Percentiles rank a stretch among this genome's conserved stretches.
Conservation (phyloP, 2,329 filamentous ascomycete genomes). For the Polytolypa hystricis region DNA sequence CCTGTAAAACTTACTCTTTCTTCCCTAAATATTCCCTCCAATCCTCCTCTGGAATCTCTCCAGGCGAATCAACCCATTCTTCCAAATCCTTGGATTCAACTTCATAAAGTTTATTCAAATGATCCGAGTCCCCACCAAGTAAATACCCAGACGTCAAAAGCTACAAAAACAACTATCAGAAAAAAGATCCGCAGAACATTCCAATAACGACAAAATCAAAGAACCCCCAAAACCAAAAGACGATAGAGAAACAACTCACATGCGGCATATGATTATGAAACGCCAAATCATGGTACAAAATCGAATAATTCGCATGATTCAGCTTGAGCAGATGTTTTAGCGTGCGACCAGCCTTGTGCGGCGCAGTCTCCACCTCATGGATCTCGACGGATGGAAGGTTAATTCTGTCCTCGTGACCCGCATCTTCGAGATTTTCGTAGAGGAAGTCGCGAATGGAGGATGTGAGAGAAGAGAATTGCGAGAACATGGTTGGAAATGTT, state of each 20-base stretch:
- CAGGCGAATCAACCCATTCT: slow-evolving; percentile 71
- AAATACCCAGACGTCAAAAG: slow-evolving; percentile 77
- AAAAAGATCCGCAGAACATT: not conserved
- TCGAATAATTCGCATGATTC: slow-evolving; percentile 82
- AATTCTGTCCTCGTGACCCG: too few relatives aligned
- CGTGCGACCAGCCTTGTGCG: slow-evolving; percentile 67
- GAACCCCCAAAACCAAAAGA: slow-evolving; percentile 6
- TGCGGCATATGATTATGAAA: slow-evolving; percentile 81
- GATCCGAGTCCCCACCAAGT: slow-evolving; percentile 60
- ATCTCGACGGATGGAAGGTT: slow-evolving; percentile 57
- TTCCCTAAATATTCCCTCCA: slow-evolving; percentile 80
- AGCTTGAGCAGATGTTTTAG: slow-evolving; percentile 84
- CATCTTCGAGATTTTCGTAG: too few relatives aligned
- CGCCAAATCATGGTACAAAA: slow-evolving; percentile 62
- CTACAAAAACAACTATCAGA: slow-evolving; percentile 24
- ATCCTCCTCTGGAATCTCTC: slow-evolving; percentile 67
- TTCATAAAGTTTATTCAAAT: slow-evolving; percentile 75
- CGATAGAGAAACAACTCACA: slow-evolving; percentile 29
- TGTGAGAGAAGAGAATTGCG: slow-evolving; percentile 2
- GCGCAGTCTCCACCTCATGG: slow-evolving; percentile 67
- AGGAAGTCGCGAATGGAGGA: too few relatives aligned
- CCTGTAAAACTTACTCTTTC: slow-evolving; percentile 39
- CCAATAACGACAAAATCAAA: not conserved
- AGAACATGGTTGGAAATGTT: slow-evolving; percentile 2
- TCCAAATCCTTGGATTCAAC: slow-evolving; percentile 60